phyloP scores from a whole-genome alignment of 2,329 filamentous ascomycete genomes.

The Sporothrix protearum region DNA sequence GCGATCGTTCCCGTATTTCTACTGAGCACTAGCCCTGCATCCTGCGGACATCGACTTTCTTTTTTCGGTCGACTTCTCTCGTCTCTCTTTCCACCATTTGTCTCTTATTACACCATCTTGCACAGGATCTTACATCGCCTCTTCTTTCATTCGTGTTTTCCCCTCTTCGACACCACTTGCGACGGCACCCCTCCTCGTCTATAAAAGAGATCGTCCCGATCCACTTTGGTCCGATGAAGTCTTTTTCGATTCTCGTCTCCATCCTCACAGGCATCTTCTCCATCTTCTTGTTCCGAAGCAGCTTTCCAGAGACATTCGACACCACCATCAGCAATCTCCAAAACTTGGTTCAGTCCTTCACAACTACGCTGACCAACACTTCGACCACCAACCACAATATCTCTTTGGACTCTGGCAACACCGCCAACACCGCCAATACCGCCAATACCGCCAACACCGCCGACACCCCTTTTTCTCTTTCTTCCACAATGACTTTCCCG shows the following conservation, averaged over 20 bases:
- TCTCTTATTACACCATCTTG: background rate
- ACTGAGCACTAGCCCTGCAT: conserved; percentile 2
- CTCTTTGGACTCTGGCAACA: conserved; percentile 18
- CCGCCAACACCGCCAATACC: conserved; percentile 18
- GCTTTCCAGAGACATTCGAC: conserved; percentile 32
- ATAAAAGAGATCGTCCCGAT: conserved; percentile 21
- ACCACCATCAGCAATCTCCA: conserved; percentile 30
- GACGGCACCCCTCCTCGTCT: background rate
- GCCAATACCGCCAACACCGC: conserved; percentile 19
- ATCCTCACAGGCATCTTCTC: conserved; percentile 41
- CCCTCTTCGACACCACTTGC: background rate
- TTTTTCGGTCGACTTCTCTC: background rate
- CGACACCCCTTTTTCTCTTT: conserved; percentile 41
- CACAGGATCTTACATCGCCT: no score
- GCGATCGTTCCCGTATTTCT: conserved; percentile 19
- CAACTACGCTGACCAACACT: conserved; percentile 27
- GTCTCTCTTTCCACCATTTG: conserved; percentile 2
- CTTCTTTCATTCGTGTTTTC: background rate
- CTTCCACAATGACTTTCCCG: conserved; percentile 62
- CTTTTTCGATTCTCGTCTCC: conserved; percentile 39
- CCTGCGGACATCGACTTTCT: background rate
- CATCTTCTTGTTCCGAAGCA: conserved; percentile 27
- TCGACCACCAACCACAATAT: no score
- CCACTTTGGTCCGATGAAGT: conserved; percentile 36
- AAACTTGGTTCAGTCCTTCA: conserved; percentile 25